Percentiles rank a stretch among this genome's conserved stretches.
Evolutionary conservation across 176 grass and related monocot genomes (phyloP).

Genomic region (Chloris gayana): DNA sequence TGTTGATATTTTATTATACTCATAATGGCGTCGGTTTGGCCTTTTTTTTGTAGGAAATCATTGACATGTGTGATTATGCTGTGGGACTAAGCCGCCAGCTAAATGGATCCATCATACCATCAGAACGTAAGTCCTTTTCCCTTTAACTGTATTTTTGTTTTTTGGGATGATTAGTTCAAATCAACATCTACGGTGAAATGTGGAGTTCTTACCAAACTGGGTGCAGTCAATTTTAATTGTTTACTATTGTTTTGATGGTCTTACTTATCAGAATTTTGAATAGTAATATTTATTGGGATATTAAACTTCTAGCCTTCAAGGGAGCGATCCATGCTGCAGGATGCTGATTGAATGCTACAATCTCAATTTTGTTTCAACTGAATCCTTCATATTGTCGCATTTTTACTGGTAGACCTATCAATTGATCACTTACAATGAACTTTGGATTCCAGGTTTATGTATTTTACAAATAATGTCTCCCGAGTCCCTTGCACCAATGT

Average conservation of each 20-base stretch:
- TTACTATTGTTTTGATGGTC: background rate
- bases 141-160: conserved; percentile 10
- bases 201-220: background rate
- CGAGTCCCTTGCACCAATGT: background rate
- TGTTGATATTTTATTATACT: conserved; percentile 2
- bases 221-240: conserved; percentile 4
- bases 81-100: conserved; percentile 97
- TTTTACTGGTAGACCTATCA: too few species aligned
- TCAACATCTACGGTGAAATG: conserved; percentile 11
- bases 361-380: background rate
- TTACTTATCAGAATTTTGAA: background rate
- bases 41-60: conserved; percentile 81
- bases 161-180: background rate
- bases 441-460: background rate
- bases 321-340: background rate
- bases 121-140: conserved; percentile 72
- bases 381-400: too few species aligned
- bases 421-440: background rate
- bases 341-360: background rate
- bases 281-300: background rate
- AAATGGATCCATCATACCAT: conserved; percentile 97
- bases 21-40: conserved; percentile 6
- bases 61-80: conserved; percentile 99
- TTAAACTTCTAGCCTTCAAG: conserved; percentile 1
- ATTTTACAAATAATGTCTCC: conserved; percentile 9